These are phyloP conservation scores for Physcomitrium patens DNA, from an alignment of 225 moss, liverwort and hornwort genomes.

Conservation along the genomic window DNA sequence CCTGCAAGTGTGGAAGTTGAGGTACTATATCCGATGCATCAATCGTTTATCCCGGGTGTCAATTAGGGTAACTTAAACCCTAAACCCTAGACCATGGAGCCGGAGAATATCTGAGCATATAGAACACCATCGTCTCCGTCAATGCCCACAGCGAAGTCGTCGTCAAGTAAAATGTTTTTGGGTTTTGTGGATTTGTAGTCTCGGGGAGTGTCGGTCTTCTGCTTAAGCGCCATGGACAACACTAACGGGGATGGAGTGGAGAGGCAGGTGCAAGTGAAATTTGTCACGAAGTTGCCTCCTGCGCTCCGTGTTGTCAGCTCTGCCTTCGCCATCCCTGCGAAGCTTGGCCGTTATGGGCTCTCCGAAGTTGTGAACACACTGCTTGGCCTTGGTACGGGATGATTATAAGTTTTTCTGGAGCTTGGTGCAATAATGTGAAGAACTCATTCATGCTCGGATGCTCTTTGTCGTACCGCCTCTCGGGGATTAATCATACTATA, in stretches of 20 bases:
- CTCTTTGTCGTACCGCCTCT: no score
- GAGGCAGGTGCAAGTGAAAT: slow-evolving; percentile 85
- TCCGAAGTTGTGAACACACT: slow-evolving; percentile 96
- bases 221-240: slow-evolving; percentile 25
- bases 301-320: slow-evolving; percentile 72
- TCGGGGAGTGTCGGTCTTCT: neutral
- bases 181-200: neutral
- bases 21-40: no score
- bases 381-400: slow-evolving; percentile 56
- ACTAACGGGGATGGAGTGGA: slow-evolving; percentile 31
- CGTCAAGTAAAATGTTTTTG: accelerated
- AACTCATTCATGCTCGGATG: neutral
- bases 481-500: no score
- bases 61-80: slow-evolving; percentile 6
- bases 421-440: neutral
- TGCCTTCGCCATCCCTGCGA: slow-evolving; percentile 77
- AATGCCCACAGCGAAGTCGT: no score
- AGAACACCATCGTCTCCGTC: no score
- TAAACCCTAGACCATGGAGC: slow-evolving; percentile 10
- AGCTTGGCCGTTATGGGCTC: slow-evolving; percentile 84
- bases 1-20: no score
- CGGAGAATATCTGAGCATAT: no score
- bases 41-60: no score
- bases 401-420: neutral
- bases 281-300: slow-evolving; percentile 72